phyloP scores from a whole-genome alignment of 176 grass and related monocot genomes.

The Juncus inflexus region DNA sequence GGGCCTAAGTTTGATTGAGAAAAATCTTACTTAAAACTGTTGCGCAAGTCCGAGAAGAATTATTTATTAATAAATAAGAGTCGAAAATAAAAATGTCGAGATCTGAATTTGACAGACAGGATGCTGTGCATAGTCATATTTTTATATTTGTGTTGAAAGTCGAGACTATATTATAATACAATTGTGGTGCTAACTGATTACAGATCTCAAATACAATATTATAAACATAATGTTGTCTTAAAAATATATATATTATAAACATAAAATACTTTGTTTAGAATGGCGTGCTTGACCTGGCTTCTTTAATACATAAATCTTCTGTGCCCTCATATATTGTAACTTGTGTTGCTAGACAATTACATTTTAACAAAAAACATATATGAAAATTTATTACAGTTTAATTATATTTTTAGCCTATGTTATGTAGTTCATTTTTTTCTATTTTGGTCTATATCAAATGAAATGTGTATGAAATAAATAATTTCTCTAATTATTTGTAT shows the following conservation, averaged over 20 bases:
- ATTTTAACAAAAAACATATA: too few relatives aligned
- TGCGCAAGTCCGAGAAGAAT: neutral
- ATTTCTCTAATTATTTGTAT: too few relatives aligned
- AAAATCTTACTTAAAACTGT: neutral
- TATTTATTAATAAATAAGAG: neutral
- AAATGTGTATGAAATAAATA: too few relatives aligned
- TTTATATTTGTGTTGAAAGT: conserved; percentile 17
- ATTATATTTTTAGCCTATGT: too few relatives aligned
- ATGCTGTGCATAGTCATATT: conserved; percentile 15
- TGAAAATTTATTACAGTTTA: too few relatives aligned
- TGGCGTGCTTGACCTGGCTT: conserved; percentile 16
- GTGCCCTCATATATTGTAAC: neutral
- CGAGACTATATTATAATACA: neutral
- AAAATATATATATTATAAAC: neutral
- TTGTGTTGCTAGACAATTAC: too few relatives aligned
- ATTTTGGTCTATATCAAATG: too few relatives aligned
- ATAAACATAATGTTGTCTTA: too few relatives aligned
- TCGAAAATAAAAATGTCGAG: neutral
- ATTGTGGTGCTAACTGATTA: conserved; percentile 16
- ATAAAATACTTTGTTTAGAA: conserved; percentile 1
- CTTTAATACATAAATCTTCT: neutral
- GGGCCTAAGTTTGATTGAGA: too few relatives aligned
- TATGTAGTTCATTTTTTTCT: too few relatives aligned
- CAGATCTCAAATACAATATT: neutral
- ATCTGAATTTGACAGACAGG: conserved; percentile 5